Base-by-base conservation (phyloP, 495 filamentous ascomycete genomes). In the Xylaria palmicola region DNA sequence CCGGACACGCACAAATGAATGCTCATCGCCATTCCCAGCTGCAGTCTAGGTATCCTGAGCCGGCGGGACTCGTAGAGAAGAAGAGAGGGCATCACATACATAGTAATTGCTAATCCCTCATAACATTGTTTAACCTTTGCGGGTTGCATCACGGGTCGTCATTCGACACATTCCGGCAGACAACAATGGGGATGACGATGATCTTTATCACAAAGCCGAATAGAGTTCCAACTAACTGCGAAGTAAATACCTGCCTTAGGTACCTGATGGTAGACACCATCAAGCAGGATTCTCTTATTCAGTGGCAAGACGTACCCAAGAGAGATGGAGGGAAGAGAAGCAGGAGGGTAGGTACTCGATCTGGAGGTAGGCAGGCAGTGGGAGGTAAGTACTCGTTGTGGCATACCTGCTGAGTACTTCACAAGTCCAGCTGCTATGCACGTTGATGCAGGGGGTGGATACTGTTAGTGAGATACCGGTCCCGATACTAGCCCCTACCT, bases 1-100 rank as follows among this genome's bases (percentile, higher is more conserved):
- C 34, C 13, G 19, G 15, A 53, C 30, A 36, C 20, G 10, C 12
- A 22, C 30, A 15, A 52, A 27, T 13, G 39, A 24, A 48, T 30
- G 26, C 32, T 48, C 27, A 37, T 58, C 17, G 20, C 55, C 55
- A 58, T 58, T 58, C 55, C 43, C 43, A 45, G 43, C 22, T 39
- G 36, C 51, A 41, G 48, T 30, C 45, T 24, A n/a, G n/a, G n/a
- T n/a, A 29, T 48, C 45, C 12, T 26, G 22, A 26, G 45, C 20
- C 43, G 1, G 26, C 17, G 10, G 20, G 41, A n/a, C 13, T 17
- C 24, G 13, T 3, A 8, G 26, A 24, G 12, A 27, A 20, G 22
- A 12, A 47, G 44, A 13, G 20, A 24, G 22, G 22, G 6, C 44
- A 13, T 29, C 13, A 48, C 44, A n/a, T 4, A n/a, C n/a, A n/a